phyloP scores from a whole-genome alignment of 2,329 filamentous ascomycete species.

The Penicillium sp. region DNA sequence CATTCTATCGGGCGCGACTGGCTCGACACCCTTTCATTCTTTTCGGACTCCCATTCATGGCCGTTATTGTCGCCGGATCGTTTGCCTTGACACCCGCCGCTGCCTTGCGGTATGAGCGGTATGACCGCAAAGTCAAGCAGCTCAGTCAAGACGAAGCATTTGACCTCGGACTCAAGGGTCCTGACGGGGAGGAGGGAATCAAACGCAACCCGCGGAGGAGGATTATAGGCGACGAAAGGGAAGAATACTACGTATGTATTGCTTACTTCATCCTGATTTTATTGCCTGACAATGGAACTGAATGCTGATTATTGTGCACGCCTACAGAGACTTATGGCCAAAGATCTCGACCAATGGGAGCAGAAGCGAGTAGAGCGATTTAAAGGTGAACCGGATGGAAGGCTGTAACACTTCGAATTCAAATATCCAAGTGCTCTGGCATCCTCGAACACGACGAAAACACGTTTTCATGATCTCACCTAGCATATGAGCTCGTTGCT shows the following conservation, averaged over 20 bases:
- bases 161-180: conserved; percentile 65
- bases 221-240: conserved; percentile 42
- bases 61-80: conserved; percentile 83
- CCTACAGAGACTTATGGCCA: conserved; percentile 70
- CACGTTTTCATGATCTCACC: not conserved
- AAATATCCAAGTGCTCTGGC: not conserved
- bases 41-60: conserved; percentile 90
- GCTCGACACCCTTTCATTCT: conserved; percentile 80
- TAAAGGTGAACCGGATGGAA: conserved; percentile 84
- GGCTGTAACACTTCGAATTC: conserved; percentile 53
- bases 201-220: conserved; percentile 46
- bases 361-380: conserved; percentile 90
- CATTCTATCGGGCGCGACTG: conserved; percentile 72
- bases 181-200: conserved; percentile 76
- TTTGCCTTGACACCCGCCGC: conserved; percentile 95
- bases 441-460: not conserved
- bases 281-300: not conserved
- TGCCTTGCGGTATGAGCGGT: conserved; percentile 86
- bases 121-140: conserved; percentile 85
- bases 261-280: not conserved
- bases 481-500: not conserved
- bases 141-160: conserved; percentile 83
- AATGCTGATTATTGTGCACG: conserved; percentile 13
- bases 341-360: conserved; percentile 94
- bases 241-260: conserved; percentile 47